Evolutionary conservation across 257 asterid genomes (phyloP), one percentile per base, ranked within the genome.

Genomic region (Petunia axillaris): DNA sequence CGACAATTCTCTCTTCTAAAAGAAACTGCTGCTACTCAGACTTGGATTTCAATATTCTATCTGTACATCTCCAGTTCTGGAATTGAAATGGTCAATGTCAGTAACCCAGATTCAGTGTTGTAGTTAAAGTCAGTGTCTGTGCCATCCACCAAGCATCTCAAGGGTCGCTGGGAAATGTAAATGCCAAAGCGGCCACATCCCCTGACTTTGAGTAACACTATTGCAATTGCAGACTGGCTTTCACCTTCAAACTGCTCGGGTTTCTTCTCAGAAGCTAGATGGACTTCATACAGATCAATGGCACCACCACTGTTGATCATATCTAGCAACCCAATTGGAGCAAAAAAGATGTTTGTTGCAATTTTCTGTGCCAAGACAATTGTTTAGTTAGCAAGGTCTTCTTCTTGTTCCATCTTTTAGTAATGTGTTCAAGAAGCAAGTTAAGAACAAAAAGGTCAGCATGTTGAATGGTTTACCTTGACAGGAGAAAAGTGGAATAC

Each of bases 281-380:
- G 86, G 55, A 89, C 87, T 43, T 91, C 93, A 25, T 84, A 81
- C 62, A 85, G 88, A 84, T 93, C 94, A 82, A 91, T 86, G 14
- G 96, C 97, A 38, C 98, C 98, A 55, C 94, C 83, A 4, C 90
- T 79, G 85, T 95, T 90, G 89, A 92, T 91, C 97, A 93, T 93
- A 86, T 90, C 91, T 55, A 90, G 91, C 58, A 92, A 82, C 46
- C 99, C 93, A 25, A 92, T 91, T 41, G 99, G 90, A 25, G 97
- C 94, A 8, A 93, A 90, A 41, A 88, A 87, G 36, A 86, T 59
- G 82, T 82, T 71, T 54, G 41, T 78, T 0, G 92, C 80, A 13
- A 90, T 84, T 77, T 86, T 87, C 97, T 95, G 91, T 54, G 71
- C 9, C 5, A 16, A 46, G 10, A 41, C 41, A 9, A 70, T 0